A percentile compares a stretch with the other conserved stretches of the same genome.
These are phyloP conservation scores for Pleurotus eryngii DNA, from an alignment of 768 basidiomycete species.

Conservation along the genomic window DNA sequence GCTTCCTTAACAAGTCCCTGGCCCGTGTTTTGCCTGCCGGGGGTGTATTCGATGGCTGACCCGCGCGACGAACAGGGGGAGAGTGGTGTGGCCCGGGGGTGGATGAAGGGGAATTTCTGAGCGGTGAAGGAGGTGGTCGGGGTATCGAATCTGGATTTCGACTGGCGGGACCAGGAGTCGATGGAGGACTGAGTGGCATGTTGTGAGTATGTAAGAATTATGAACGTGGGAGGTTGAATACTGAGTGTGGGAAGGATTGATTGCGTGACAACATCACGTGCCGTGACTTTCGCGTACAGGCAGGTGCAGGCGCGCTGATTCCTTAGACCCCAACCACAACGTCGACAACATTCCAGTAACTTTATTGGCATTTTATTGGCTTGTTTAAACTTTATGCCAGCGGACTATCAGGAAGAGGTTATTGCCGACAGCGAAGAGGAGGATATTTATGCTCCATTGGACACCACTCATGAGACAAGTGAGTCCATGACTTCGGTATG, in stretches of 20 bases:
- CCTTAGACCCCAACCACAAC: background rate
- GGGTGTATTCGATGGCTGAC: constrained; percentile 16
- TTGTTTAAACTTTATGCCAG: background rate
- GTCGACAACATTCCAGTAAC: background rate
- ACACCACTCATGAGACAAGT: background rate
- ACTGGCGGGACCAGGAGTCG: constrained; percentile 16
- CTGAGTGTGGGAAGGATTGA: background rate
- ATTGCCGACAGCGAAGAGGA: constrained; percentile 50
- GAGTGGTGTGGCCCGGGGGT: constrained; percentile 12
- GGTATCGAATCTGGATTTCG: constrained; percentile 24
- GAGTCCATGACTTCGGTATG: background rate
- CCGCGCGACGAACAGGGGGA: background rate
- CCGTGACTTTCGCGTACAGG: background rate
- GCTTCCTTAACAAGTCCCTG: constrained; percentile 75
- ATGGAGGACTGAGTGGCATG: constrained; percentile 2
- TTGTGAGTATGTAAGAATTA: no score
- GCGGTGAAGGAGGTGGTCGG: constrained; percentile 40
- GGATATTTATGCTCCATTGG: constrained; percentile 5
- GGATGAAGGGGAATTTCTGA: constrained; percentile 34
- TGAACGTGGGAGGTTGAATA: background rate
- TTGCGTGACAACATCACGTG: background rate
- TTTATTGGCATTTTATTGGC: background rate
- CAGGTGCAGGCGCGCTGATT: background rate
- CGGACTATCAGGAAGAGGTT: constrained; percentile 33
- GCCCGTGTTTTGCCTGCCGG: constrained; percentile 58